These are phyloP conservation scores for Triticum turgidum DNA, from an alignment of 176 grass and related monocot species.

Conservation along the genomic window DNA sequence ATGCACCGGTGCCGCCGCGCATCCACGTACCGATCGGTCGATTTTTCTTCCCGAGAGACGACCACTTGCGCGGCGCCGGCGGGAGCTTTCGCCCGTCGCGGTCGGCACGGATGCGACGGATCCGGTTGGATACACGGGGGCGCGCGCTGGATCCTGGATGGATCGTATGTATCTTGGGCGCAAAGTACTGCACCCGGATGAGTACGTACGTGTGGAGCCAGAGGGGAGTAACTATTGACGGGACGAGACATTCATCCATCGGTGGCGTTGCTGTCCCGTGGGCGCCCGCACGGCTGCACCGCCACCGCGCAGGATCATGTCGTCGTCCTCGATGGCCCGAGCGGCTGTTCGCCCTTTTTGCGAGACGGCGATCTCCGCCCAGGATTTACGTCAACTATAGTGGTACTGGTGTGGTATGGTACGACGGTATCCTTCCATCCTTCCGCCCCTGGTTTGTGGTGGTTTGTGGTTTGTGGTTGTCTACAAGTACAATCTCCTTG, in stretches of 20 bases:
- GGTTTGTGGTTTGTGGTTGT: no score
- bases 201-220: background rate
- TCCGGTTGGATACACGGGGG: background rate
- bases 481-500: no score
- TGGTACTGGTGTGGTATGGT: background rate
- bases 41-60: background rate
- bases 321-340: background rate
- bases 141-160: background rate
- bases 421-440: no score
- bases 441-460: no score
- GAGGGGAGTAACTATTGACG: background rate
- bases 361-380: slow-evolving; percentile 12
- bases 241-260: background rate
- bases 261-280: no score
- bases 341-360: background rate
- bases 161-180: background rate
- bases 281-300: background rate
- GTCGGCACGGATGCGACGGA: background rate
- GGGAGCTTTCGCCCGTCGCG: background rate
- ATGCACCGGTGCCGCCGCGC: background rate
- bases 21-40: background rate
- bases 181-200: background rate
- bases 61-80: background rate
- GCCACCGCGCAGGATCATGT: background rate
- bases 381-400: background rate